Evolutionary conservation across 192 early-diverging fungal genomes (phyloP), one percentile per base, ranked within the genome.

Genomic region (Mortierella claussenii): DNA sequence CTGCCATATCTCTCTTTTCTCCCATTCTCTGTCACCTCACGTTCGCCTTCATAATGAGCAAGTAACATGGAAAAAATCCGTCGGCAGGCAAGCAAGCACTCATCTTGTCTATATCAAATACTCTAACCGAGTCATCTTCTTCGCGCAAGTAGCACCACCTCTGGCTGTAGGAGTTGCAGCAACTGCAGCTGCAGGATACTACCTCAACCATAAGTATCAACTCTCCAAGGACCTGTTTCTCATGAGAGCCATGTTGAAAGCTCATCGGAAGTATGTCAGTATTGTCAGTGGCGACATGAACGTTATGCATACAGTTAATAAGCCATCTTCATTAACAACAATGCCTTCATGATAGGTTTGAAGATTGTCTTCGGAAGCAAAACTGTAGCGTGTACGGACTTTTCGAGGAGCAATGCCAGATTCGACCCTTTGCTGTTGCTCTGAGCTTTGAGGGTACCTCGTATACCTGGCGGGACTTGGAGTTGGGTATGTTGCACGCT

Each of bases 391-490:
- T 67, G 17, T 76, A 76, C 53, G 57, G 67, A 13, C 51, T 63
- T 7, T 76, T 76, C 46, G 73, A 66, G 31, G 73, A 66, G 6
- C 57, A 61, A 20, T 66, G 64, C 28, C 57, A 67, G 23, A 20
- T 28, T 18, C 42, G 58, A 18, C 73, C 73, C 28, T 51, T 43
- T 43, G 32, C 55, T 12, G 60, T 81, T 4, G 59, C 75, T 17
- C 18, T 85, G 2, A 23, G 70, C 18, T 85, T 85, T 56, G 81
- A 85, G 47, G 78, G 70, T 34, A 50, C 79, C 18, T 62, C 69
- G 3, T 83, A 83, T 32, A 85, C 84, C 2, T 85, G 69, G 67
- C 69, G 64, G 12, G 79, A 85, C 13, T 26, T 85, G 45, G 81
- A 85, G 61, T 57, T 80, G 37, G 73, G n/a, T 40, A 13, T 7